These are phyloP conservation scores for Alectoria sarmentosa DNA, from an alignment of 495 filamentous ascomycete genomes.

Conservation along the genomic window DNA sequence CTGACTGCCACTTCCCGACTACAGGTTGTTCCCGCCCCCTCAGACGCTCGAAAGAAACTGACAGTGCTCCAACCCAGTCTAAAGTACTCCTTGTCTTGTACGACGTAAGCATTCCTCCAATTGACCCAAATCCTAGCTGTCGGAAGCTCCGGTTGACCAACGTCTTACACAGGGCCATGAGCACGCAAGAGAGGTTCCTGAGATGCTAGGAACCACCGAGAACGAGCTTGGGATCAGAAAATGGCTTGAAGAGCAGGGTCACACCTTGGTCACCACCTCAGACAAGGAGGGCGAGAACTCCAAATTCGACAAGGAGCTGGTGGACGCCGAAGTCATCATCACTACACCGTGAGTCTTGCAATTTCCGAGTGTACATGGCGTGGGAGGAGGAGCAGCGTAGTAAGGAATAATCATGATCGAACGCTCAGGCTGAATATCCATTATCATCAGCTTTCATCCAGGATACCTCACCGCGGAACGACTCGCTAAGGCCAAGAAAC, in stretches of 20 bases:
- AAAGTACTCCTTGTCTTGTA: constrained; percentile 71
- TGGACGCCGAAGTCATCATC: constrained; percentile 97
- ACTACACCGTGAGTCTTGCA: constrained; percentile 76
- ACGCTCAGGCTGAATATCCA: constrained; percentile 13
- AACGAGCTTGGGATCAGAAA: constrained; percentile 95
- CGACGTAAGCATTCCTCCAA: constrained; percentile 48
- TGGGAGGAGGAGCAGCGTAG: background rate
- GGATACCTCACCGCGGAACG: constrained; percentile 96
- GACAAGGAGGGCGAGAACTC: constrained; percentile 96
- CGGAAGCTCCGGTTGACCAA: background rate
- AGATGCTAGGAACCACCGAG: constrained; percentile 88
- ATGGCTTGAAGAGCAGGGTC: constrained; percentile 93
- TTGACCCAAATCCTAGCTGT: background rate
- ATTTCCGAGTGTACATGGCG: background rate
- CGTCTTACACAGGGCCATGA: constrained; percentile 47
- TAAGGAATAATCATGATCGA: background rate
- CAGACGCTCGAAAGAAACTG: constrained; percentile 32
- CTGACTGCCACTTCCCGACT: constrained; percentile 33
- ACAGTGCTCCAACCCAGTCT: constrained; percentile 55
- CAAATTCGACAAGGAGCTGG: constrained; percentile 87
- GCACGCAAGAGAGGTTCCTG: constrained; percentile 70
- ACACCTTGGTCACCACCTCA: constrained; percentile 93
- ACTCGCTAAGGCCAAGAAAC: constrained; percentile 95
- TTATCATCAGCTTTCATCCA: constrained; percentile 78
- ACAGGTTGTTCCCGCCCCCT: constrained; percentile 23